Evolutionary conservation across 2,329 filamentous ascomycete species (phyloP).

Genomic region (Basipetospora chlamydospora): DNA sequence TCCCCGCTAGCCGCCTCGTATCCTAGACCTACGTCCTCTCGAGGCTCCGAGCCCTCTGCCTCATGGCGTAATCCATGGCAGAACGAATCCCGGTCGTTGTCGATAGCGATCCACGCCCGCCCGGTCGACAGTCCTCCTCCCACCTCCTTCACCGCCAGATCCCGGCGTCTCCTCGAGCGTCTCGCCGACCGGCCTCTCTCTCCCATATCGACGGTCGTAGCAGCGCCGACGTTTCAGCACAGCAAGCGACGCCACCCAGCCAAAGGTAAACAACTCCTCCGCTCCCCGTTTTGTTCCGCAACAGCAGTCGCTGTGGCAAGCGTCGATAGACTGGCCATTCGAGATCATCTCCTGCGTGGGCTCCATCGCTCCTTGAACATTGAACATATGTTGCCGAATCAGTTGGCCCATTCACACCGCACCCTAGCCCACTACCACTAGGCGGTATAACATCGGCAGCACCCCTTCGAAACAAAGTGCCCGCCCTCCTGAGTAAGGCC

Average conservation of each 20-base stretch:
- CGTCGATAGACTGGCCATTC: too few species aligned
- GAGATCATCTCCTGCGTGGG: too few species aligned
- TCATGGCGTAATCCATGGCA: constrained; percentile 57
- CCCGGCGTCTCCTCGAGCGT: constrained; percentile 1
- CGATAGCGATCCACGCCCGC: constrained; percentile 7
- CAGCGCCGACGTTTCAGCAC: neutral
- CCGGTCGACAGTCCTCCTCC: constrained; percentile 6
- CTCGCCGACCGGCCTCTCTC: constrained; percentile 1
- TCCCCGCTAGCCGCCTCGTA: too few species aligned
- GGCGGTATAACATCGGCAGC: too few species aligned
- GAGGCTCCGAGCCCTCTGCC: constrained; percentile 24
- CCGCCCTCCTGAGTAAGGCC: too few species aligned
- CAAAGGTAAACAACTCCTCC: neutral
- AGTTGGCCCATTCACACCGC: too few species aligned
- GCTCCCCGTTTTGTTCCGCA: neutral
- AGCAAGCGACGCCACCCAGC: neutral
- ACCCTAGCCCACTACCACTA: too few species aligned
- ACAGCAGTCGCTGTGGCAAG: too few species aligned
- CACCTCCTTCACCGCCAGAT: constrained; percentile 3
- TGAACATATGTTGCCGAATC: too few species aligned
- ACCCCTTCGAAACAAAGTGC: too few species aligned
- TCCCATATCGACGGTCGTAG: neutral
- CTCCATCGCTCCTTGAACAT: too few species aligned
- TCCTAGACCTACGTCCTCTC: too few species aligned
- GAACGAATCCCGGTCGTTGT: constrained; percentile 35